phyloP scores from a whole-genome alignment of 106 monocot species.

The Dendrobium officinale region DNA sequence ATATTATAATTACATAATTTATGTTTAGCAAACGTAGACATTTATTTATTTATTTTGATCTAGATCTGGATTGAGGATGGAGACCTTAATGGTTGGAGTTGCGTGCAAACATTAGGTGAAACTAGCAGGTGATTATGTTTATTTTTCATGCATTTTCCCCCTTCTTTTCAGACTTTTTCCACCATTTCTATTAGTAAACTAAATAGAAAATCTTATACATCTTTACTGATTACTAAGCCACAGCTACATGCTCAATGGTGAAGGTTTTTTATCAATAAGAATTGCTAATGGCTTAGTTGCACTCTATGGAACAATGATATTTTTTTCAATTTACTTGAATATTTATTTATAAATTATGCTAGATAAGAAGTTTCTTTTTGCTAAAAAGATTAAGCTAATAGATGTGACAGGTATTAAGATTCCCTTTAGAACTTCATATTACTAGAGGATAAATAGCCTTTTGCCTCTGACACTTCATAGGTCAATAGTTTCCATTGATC shows the following conservation, averaged over 20 bases:
- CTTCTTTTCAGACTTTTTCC: background rate
- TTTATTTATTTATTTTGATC: background rate
- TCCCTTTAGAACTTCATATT: background rate
- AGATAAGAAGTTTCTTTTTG: background rate
- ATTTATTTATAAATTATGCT: background rate
- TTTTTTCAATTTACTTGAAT: background rate
- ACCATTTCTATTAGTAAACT: background rate
- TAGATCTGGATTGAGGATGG: conserved; percentile 89
- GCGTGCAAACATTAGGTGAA: conserved; percentile 76
- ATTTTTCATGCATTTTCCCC: background rate
- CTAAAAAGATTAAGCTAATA: background rate
- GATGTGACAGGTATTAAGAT: background rate
- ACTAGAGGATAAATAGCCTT: background rate
- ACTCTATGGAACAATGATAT: background rate
- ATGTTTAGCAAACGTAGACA: background rate
- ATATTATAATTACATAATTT: background rate
- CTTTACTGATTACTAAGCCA: no score
- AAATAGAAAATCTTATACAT: background rate
- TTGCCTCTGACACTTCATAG: background rate
- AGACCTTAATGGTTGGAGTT: conserved; percentile 87
- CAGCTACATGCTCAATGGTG: background rate
- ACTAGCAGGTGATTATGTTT: conserved; percentile 31
- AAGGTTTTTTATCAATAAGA: background rate
- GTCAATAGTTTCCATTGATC: background rate
- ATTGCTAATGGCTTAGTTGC: background rate